Evolutionary conservation across 2,329 filamentous ascomycete species (phyloP).

Genomic region (Didymella pomorum): DNA sequence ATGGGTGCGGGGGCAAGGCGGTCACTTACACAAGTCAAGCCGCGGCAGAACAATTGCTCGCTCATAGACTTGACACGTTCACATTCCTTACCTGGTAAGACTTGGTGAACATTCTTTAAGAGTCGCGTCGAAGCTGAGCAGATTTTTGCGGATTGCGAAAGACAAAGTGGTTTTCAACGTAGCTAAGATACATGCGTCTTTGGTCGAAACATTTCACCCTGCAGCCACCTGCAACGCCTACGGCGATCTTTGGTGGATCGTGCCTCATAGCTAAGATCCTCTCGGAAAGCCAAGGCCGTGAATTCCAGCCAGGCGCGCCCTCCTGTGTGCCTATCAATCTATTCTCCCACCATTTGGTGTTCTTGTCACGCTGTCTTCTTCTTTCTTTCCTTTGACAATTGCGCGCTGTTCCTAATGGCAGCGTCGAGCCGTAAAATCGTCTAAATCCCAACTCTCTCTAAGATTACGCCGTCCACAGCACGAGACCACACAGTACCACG

Average conservation of each 20-base stretch:
- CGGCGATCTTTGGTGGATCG: constrained; percentile 26
- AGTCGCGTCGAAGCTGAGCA: neutral
- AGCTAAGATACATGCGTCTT: too few species aligned
- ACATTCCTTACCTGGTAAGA: neutral
- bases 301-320: constrained; percentile 23
- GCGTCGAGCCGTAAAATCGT: constrained; percentile 20
- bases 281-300: constrained; percentile 35
- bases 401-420: constrained; percentile 28
- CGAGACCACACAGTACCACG: neutral
- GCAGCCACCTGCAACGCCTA: constrained; percentile 10
- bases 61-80: neutral
- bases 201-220: neutral
- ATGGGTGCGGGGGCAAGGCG: constrained; percentile 25
- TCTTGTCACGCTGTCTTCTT: constrained; percentile 16
- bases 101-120: neutral
- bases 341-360: constrained; percentile 10
- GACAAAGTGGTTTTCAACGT: too few species aligned
- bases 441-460: constrained; percentile 11
- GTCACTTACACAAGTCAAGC: too few species aligned
- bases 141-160: neutral
- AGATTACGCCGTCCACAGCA: constrained; percentile 1
- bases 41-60: neutral
- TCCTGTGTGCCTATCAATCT: constrained; percentile 25
- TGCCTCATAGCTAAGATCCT: constrained; percentile 26
- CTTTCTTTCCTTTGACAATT: constrained; percentile 5